Evolutionary conservation across 345 rosid genomes (phyloP).

Genomic region (Triadica sebifera): DNA sequence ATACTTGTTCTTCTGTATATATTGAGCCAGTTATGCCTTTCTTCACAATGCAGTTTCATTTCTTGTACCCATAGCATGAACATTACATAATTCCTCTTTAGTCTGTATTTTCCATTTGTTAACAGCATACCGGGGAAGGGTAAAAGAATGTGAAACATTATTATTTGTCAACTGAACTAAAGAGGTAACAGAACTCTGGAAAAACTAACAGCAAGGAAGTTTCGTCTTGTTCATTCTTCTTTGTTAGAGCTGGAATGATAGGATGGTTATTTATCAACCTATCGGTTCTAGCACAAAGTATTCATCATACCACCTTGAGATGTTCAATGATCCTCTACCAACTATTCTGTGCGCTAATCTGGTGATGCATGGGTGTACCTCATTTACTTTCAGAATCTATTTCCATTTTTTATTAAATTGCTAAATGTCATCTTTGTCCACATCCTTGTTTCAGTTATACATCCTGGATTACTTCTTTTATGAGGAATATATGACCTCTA

Average conservation of each 20-base stretch:
- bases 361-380: slow-evolving; percentile 6
- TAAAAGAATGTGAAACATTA: slow-evolving; percentile 6
- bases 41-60: neutral
- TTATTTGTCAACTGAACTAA: neutral
- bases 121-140: neutral
- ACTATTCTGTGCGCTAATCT: slow-evolving; percentile 63
- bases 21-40: neutral
- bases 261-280: slow-evolving; percentile 92
- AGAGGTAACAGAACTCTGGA: neutral
- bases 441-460: slow-evolving; percentile 52
- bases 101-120: neutral
- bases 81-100: neutral
- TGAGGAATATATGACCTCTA: slow-evolving; percentile 91
- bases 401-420: slow-evolving; percentile 10
- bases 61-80: neutral
- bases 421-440: slow-evolving; percentile 11
- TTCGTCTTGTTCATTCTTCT: slow-evolving; percentile 62
- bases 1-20: neutral
- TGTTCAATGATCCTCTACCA: slow-evolving; percentile 87
- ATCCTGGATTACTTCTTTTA: slow-evolving; percentile 73
- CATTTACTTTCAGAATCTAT: neutral
- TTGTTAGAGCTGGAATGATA: slow-evolving; percentile 98
- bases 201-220: slow-evolving; percentile 14
- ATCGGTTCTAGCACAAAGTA: slow-evolving; percentile 74
- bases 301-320: slow-evolving; percentile 47